Evolutionary conservation across 768 basidiomycete species (phyloP).

Genomic region (Rickenella mellea): DNA sequence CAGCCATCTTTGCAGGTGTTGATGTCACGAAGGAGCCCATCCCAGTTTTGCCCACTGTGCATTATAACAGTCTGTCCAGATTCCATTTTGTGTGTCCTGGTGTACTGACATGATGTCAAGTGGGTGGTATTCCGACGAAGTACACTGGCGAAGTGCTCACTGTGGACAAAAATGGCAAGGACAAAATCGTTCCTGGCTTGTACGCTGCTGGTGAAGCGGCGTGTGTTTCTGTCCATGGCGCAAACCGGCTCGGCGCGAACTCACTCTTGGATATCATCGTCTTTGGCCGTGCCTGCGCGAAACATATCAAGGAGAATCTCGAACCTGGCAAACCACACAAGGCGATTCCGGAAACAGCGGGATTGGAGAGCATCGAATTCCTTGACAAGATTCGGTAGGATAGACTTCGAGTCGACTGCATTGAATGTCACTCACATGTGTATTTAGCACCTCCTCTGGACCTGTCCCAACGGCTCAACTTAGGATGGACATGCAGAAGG

Average conservation of each 20-base stretch:
- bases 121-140: constrained; percentile 99
- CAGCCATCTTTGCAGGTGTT: constrained; percentile 96
- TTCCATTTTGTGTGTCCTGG: not conserved
- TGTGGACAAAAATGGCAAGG: constrained; percentile 77
- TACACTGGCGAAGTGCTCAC: constrained; percentile 98
- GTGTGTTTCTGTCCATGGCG: constrained; percentile 97
- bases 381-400: constrained; percentile 74
- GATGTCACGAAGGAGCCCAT: constrained; percentile 99
- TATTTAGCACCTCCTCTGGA: constrained; percentile 61
- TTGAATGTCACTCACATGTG: not conserved
- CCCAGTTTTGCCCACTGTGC: constrained; percentile 95
- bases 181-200: constrained; percentile 89
- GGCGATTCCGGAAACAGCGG: constrained; percentile 76
- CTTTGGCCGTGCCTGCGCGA: constrained; percentile 97
- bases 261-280: constrained; percentile 98
- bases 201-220: constrained; percentile 99
- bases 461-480: constrained; percentile 83
- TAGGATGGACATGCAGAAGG: constrained; percentile 95
- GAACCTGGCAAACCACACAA: constrained; percentile 89
- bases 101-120: constrained; percentile 28
- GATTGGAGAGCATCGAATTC: constrained; percentile 74
- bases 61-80: constrained; percentile 83
- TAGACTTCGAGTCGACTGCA: not conserved
- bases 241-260: constrained; percentile 99
- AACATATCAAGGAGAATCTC: constrained; percentile 89